Evolutionary conservation across 805 yeast genomes (phyloP).

Genomic region (Yarrowia keelungensis): DNA sequence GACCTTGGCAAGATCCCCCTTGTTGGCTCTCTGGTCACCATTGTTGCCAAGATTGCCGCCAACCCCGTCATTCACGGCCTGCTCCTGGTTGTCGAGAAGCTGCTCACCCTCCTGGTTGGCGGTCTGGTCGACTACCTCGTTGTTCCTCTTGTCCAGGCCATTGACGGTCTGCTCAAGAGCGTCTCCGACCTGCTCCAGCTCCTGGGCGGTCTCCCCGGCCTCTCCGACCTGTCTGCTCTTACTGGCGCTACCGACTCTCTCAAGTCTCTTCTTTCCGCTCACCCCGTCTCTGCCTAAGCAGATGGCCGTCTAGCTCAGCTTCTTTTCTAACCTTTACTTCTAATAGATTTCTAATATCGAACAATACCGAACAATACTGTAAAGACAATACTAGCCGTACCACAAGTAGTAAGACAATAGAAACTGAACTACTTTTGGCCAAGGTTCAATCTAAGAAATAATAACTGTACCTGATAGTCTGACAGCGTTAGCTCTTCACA

Average conservation of each 20-base stretch:
- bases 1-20: conserved; percentile 30
- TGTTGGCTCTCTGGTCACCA: conserved; percentile 12
- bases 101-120: conserved; percentile 26
- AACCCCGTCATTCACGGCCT: conserved; percentile 37
- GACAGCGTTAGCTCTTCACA: no score
- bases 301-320: background rate
- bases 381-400: no score
- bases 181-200: conserved; percentile 31
- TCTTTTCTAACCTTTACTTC: background rate
- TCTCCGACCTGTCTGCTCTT: conserved; percentile 48
- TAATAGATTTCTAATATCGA: background rate
- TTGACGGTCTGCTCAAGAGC: conserved; percentile 32
- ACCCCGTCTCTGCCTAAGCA: conserved; percentile 13
- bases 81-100: conserved; percentile 25
- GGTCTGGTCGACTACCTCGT: conserved; percentile 35
- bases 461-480: no score
- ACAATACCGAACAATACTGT: no score
- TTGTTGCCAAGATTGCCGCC: conserved; percentile 20
- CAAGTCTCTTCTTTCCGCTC: conserved; percentile 24
- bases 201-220: conserved; percentile 26
- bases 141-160: conserved; percentile 38
- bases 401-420: no score
- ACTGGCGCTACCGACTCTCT: conserved; percentile 36
- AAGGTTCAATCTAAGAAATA: no score
- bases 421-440: no score